phyloP scores from a whole-genome alignment of 1,284 basidiomycete species.

The Butyriboletus pseudospeciosus region DNA sequence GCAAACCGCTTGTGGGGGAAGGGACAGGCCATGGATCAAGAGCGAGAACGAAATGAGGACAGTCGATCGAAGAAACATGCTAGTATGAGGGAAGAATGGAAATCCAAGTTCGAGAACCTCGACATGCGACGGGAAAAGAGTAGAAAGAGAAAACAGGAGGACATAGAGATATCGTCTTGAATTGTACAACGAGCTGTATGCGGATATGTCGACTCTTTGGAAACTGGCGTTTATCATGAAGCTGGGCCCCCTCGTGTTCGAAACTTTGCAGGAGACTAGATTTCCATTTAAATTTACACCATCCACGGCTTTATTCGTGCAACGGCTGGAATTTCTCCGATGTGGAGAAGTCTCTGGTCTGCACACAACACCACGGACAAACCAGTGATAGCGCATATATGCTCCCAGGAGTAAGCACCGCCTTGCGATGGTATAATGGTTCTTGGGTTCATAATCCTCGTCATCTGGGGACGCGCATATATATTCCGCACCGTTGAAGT shows the following conservation, averaged over 20 bases:
- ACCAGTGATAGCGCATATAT: not conserved
- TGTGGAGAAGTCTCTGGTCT: not conserved
- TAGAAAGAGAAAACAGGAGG: conserved; percentile 17
- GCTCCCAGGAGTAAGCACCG: not conserved
- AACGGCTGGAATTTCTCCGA: not conserved
- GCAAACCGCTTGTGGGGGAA: conserved; percentile 26
- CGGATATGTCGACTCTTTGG: not conserved
- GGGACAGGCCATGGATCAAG: conserved; percentile 1
- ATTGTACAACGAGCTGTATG: not conserved
- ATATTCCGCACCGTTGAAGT: not conserved
- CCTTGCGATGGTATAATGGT: not conserved
- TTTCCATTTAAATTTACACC: not conserved
- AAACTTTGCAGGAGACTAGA: not conserved
- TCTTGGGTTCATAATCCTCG: not conserved
- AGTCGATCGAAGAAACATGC: conserved; percentile 13
- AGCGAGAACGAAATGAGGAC: conserved; percentile 10
- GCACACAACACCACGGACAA: not conserved
- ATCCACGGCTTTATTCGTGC: not conserved
- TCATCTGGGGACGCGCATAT: not conserved
- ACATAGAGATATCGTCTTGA: conserved; percentile 30
- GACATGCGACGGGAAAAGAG: conserved; percentile 19
- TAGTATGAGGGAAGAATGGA: conserved; percentile 26
- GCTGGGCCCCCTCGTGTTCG: not conserved
- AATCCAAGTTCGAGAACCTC: conserved; percentile 25
- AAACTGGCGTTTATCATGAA: not conserved